These are phyloP conservation scores for Fusarium gaditjirri DNA, from an alignment of 2,329 filamentous ascomycete genomes.

Conservation along the genomic window DNA sequence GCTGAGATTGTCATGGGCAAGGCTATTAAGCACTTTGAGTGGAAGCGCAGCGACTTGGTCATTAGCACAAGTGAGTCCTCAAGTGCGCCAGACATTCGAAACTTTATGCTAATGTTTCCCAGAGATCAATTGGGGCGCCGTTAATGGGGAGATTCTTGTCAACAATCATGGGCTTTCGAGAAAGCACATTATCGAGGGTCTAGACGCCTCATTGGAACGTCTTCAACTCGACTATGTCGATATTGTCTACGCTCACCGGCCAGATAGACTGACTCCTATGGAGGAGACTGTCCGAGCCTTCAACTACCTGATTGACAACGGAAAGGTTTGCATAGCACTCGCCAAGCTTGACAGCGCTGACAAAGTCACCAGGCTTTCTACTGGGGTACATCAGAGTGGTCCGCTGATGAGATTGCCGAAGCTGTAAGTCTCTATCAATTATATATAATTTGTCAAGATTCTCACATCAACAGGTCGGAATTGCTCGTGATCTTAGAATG, in stretches of 20 bases:
- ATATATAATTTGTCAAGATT: accelerated
- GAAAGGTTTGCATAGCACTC: slow-evolving; percentile 54
- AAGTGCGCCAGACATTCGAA: accelerated
- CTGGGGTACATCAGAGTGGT: slow-evolving; percentile 73
- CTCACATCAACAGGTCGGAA: slow-evolving; percentile 56
- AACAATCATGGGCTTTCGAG: slow-evolving; percentile 74
- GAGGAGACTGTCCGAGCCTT: slow-evolving; percentile 77
- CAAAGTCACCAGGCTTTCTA: slow-evolving; percentile 62
- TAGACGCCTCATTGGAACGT: slow-evolving; percentile 66
- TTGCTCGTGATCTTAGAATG: slow-evolving; percentile 68
- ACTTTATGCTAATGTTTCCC: neutral
- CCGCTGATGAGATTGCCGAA: slow-evolving; percentile 73
- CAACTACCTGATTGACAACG: slow-evolving; percentile 74
- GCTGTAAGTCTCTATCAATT: slow-evolving; percentile 51
- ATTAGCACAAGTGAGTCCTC: slow-evolving; percentile 62
- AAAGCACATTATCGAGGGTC: slow-evolving; percentile 71
- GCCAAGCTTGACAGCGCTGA: neutral
- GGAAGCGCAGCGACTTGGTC: slow-evolving; percentile 70
- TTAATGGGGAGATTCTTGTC: slow-evolving; percentile 69
- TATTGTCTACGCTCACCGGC: slow-evolving; percentile 75
- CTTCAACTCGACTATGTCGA: slow-evolving; percentile 72
- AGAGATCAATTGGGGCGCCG: slow-evolving; percentile 72
- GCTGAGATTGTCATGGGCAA: slow-evolving; percentile 72
- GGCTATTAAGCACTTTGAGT: slow-evolving; percentile 69
- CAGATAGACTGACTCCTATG: slow-evolving; percentile 74